phyloP scores from a whole-genome alignment of 2,329 filamentous ascomycete genomes.

The Xylariomycetidae sp. region DNA sequence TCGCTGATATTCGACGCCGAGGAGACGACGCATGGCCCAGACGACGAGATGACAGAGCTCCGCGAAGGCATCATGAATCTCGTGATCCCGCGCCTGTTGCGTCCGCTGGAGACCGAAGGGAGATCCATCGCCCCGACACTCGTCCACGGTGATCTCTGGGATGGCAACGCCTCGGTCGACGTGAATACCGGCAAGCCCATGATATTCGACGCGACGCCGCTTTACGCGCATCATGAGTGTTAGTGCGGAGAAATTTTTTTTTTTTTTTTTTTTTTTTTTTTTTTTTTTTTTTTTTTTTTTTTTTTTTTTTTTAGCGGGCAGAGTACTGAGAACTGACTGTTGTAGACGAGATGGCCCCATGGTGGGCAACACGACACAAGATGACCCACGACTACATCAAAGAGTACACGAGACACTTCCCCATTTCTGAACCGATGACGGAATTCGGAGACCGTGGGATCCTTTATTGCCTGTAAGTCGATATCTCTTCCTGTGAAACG shows the following conservation, averaged over 20 bases:
- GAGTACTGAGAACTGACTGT: too few relatives aligned
- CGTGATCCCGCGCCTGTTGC: constrained; percentile 28
- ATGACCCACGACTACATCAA: constrained; percentile 8
- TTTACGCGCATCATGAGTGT: constrained; percentile 23
- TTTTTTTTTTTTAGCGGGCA: too few relatives aligned
- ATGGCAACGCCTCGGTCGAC: constrained; percentile 19
- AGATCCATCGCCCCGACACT: constrained; percentile 21
- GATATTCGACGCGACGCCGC: constrained; percentile 7
- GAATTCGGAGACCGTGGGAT: constrained; percentile 24
- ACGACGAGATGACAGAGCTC: constrained; percentile 10
- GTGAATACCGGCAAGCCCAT: not conserved
- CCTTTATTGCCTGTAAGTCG: constrained; percentile 22
- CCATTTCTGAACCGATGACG: constrained; percentile 14
- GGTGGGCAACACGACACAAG: constrained; percentile 3
- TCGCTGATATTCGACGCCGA: constrained; percentile 8
- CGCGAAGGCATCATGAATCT: constrained; percentile 13
- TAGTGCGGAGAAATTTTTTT: too few relatives aligned
- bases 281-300: too few relatives aligned
- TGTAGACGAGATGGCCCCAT: constrained; percentile 7
- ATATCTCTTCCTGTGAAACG: too few relatives aligned
- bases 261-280: too few relatives aligned
- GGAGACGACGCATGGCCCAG: constrained; percentile 8
- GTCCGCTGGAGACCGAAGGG: constrained; percentile 26
- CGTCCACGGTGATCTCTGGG: constrained; percentile 28
- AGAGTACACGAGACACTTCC: constrained; percentile 15